Conservation (phyloP, 768 basidiomycete species). For the Boletus speciosus region DNA sequence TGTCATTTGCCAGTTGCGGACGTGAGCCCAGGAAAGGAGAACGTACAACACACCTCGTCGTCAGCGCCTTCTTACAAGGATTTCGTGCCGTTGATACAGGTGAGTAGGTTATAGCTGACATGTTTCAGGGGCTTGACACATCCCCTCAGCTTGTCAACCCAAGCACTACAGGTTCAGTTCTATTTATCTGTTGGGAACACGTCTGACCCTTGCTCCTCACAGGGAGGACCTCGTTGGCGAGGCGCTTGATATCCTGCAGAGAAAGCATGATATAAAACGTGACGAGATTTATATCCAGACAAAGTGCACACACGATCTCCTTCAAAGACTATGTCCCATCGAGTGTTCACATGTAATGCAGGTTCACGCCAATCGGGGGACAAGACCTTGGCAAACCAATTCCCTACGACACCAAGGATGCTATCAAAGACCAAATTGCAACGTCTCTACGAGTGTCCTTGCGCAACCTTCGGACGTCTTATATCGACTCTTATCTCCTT, state of each 20-base stretch:
- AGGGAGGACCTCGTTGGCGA: constrained; percentile 82
- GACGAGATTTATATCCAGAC: constrained; percentile 78
- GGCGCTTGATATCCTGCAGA: constrained; percentile 56
- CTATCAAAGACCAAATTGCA: constrained; percentile 57
- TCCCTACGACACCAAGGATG: constrained; percentile 60
- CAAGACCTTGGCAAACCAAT: constrained; percentile 69
- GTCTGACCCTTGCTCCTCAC: constrained; percentile 1
- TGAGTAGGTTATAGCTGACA: constrained; percentile 31
- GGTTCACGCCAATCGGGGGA: constrained; percentile 71
- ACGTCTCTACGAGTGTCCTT: constrained; percentile 64
- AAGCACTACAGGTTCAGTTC: constrained; percentile 62
- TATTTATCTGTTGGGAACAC: not conserved
- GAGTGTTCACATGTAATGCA: constrained; percentile 26
- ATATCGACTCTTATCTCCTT: constrained; percentile 75
- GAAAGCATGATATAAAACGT: constrained; percentile 58
- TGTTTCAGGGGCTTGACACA: constrained; percentile 14
- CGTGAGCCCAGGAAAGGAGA: constrained; percentile 66
- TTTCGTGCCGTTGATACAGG: constrained; percentile 86
- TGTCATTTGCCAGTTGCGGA: not conserved
- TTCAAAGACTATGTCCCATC: not conserved
- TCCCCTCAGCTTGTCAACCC: constrained; percentile 54
- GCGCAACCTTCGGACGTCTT: constrained; percentile 63
- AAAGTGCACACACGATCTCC: constrained; percentile 45
- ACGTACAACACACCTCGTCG: constrained; percentile 61
- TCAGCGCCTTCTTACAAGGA: constrained; percentile 69